Evolutionary conservation across 768 basidiomycete species (phyloP).

Genomic region (Rhizopogon vesiculosus): DNA sequence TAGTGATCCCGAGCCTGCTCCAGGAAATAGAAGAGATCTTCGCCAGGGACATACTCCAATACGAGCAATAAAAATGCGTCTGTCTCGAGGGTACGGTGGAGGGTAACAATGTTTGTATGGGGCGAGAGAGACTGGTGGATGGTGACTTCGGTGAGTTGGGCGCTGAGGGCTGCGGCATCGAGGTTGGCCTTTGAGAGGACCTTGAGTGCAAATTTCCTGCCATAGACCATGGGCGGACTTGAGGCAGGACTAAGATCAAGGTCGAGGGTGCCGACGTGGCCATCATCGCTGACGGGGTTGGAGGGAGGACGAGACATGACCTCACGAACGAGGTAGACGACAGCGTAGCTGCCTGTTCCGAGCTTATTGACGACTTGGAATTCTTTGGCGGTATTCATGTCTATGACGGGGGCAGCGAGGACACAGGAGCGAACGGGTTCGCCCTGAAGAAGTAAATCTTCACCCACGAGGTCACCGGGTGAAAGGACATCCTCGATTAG

Average conservation of each 20-base stretch:
- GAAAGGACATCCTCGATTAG: conserved; percentile 49
- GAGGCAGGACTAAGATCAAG: conserved; percentile 36
- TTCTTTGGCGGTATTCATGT: conserved; percentile 43
- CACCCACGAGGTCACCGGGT: conserved; percentile 70
- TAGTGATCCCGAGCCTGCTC: conserved; percentile 92
- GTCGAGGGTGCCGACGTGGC: conserved; percentile 52
- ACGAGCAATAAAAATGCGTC: conserved; percentile 87
- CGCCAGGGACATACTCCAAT: conserved; percentile 93
- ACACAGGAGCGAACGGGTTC: conserved; percentile 56
- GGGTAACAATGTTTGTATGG: conserved; percentile 93
- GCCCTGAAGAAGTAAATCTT: conserved; percentile 62
- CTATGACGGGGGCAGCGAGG: conserved; percentile 28
- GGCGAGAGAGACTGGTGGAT: conserved; percentile 90
- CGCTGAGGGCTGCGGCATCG: conserved; percentile 77
- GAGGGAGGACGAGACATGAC: conserved; percentile 42
- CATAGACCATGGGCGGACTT: conserved; percentile 46
- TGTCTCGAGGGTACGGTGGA: conserved; percentile 92
- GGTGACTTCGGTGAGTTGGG: conserved; percentile 92
- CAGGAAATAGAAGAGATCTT: conserved; percentile 97
- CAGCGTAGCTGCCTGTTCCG: conserved; percentile 88
- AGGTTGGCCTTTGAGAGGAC: conserved; percentile 93
- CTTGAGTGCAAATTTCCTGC: conserved; percentile 91
- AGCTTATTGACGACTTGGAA: conserved; percentile 85
- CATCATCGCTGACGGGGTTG: conserved; percentile 33
- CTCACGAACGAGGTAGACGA: conserved; percentile 89